Evolutionary conservation across 768 basidiomycete genomes (phyloP).

Genomic region (Mycena chlorophos): DNA sequence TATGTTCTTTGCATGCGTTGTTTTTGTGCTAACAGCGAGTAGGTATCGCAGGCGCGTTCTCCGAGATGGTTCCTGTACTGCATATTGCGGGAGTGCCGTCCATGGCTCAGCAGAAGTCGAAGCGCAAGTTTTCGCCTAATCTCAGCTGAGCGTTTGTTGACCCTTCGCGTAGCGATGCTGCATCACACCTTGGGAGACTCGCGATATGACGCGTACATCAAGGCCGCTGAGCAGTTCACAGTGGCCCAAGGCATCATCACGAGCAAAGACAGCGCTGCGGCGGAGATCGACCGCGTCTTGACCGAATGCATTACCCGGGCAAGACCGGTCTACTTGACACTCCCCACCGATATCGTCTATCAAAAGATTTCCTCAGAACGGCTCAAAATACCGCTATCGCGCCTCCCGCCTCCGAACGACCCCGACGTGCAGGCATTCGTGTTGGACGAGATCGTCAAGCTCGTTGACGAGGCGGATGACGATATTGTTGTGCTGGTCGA

Average conservation of each 20-base stretch:
- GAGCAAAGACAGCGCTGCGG: constrained; percentile 53
- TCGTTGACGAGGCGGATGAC: constrained; percentile 61
- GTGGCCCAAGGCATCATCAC: constrained; percentile 63
- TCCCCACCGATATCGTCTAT: constrained; percentile 82
- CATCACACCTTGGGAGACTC: constrained; percentile 85
- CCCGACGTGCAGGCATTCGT: constrained; percentile 65
- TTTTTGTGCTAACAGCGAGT: neutral
- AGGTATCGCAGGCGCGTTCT: constrained; percentile 75
- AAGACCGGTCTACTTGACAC: constrained; percentile 82
- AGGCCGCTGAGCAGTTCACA: constrained; percentile 75
- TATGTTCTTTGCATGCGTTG: neutral
- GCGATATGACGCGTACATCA: constrained; percentile 77
- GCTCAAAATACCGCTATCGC: constrained; percentile 59
- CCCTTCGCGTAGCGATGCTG: too few relatives aligned
- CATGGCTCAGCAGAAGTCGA: constrained; percentile 66
- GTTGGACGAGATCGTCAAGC: constrained; percentile 67
- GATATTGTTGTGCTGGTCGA: constrained; percentile 79
- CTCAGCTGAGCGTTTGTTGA: too few relatives aligned
- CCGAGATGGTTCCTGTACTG: constrained; percentile 88
- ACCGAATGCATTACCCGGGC: constrained; percentile 67
- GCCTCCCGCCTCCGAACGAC: constrained; percentile 52
- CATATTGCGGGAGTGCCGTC: constrained; percentile 86
- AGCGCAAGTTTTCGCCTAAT: too few relatives aligned
- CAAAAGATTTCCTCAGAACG: constrained; percentile 64
- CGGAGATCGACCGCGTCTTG: constrained; percentile 78